Percentiles rank a stretch among this genome's conserved stretches.
Conservation (phyloP, 2,329 filamentous ascomycete genomes). For the Talaromyces sp. region DNA sequence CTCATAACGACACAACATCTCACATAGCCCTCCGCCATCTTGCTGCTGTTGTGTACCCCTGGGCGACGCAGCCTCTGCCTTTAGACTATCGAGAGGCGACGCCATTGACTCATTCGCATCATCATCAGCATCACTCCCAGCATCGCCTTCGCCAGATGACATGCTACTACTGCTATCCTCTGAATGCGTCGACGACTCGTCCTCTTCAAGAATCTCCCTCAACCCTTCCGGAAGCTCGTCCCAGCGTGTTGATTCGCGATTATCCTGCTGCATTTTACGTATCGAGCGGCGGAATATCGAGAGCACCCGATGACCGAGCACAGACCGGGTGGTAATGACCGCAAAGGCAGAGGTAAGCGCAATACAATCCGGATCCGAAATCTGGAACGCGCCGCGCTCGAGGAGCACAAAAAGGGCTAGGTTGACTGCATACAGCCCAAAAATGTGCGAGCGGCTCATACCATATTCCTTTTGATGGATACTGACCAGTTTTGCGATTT, state of each 20-base stretch:
- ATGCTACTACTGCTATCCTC: conserved; percentile 2
- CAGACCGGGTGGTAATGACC: conserved; percentile 28
- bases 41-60: neutral
- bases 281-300: conserved; percentile 31
- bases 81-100: neutral
- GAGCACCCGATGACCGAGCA: conserved; percentile 28
- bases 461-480: conserved; percentile 29
- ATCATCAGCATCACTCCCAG: neutral
- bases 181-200: conserved; percentile 16
- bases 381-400: conserved; percentile 19
- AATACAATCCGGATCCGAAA: conserved; percentile 30
- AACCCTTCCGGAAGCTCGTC: conserved; percentile 18
- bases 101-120: neutral
- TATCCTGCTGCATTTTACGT: conserved; percentile 4
- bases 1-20: conserved; percentile 36
- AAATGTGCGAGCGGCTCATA: conserved; percentile 29
- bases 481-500: conserved; percentile 24
- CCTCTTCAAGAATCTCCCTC: conserved; percentile 27
- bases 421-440: conserved; percentile 34
- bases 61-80: neutral
- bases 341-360: conserved; percentile 28
- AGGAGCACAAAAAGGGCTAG: conserved; percentile 31
- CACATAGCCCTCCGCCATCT: conserved; percentile 23
- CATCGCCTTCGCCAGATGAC: neutral
- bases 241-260: conserved; percentile 2